Evolutionary conservation across 352 stramenopile genomes (phyloP).

Genomic region (Phytopythium aichiense): DNA sequence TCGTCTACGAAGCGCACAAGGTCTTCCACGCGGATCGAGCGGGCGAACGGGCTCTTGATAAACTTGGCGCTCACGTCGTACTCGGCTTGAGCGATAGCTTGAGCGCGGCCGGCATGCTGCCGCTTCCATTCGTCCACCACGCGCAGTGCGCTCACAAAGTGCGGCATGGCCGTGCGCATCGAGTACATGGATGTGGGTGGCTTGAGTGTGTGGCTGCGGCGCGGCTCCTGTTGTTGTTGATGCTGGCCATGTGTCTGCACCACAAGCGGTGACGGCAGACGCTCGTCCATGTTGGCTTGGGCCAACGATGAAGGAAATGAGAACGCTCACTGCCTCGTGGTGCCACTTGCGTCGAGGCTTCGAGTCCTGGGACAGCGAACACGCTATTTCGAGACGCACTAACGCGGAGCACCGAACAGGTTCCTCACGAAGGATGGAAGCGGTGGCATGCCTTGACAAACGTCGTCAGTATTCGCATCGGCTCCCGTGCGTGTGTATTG

Average conservation of each 20-base stretch:
- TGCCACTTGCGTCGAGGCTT: background rate
- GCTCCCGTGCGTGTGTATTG: background rate
- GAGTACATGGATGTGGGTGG: constrained; percentile 24
- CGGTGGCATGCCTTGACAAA: background rate
- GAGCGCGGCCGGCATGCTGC: constrained; percentile 45
- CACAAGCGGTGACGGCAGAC: background rate
- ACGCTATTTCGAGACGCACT: background rate
- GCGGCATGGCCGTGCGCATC: constrained; percentile 74
- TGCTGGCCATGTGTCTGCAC: background rate
- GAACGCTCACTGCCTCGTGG: background rate
- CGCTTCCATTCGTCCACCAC: constrained; percentile 72
- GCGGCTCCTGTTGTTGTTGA: background rate
- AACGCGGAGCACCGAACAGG: background rate
- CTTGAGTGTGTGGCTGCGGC: background rate
- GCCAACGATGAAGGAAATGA: background rate
- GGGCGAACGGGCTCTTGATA: constrained; percentile 68
- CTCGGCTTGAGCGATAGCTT: constrained; percentile 51
- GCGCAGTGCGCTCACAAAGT: constrained; percentile 71
- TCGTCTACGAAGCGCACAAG: constrained; percentile 69
- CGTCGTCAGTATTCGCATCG: background rate
- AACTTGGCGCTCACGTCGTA: constrained; percentile 70
- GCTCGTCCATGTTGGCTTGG: background rate
- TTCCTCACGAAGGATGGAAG: background rate
- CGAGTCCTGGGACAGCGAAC: background rate
- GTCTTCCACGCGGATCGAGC: constrained; percentile 59